Conservation (phyloP, 306 rosid species). For the Prinsepia uniflora region DNA sequence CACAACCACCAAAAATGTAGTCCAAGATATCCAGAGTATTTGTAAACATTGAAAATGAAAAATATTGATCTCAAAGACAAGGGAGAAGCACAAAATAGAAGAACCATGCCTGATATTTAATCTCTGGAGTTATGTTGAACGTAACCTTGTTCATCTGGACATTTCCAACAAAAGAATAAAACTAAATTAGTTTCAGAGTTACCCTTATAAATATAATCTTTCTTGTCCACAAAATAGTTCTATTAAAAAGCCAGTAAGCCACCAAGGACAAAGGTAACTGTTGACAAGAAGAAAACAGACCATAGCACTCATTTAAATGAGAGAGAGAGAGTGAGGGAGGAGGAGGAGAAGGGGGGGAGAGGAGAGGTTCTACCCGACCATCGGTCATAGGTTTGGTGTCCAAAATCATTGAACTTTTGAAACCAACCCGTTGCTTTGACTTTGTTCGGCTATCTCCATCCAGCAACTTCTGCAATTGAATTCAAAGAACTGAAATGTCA, state of each 20-base stretch:
- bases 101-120: conserved; percentile 75
- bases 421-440: conserved; percentile 75
- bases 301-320: background rate
- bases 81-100: conserved; percentile 19
- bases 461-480: conserved; percentile 62
- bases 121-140: conserved; percentile 90
- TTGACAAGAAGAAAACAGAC: background rate
- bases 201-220: background rate
- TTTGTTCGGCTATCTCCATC: conserved; percentile 64
- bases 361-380: conserved; percentile 71
- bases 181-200: conserved; percentile 8
- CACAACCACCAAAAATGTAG: conserved; percentile 1
- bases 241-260: background rate
- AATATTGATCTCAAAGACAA: conserved; percentile 3
- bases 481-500: conserved; percentile 12
- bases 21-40: conserved; percentile 2
- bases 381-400: conserved; percentile 86
- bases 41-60: conserved; percentile 2
- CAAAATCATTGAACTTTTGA: conserved; percentile 82
- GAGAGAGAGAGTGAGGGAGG: conserved; percentile 18
- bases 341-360: background rate
- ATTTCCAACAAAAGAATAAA: conserved; percentile 20
- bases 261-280: background rate
- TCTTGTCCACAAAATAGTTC: background rate
- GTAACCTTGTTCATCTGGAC: conserved; percentile 87